Evolutionary conservation across 257 asterid genomes (phyloP), one percentile per base, ranked within the genome.

Genomic region (Solanum tarijense): DNA sequence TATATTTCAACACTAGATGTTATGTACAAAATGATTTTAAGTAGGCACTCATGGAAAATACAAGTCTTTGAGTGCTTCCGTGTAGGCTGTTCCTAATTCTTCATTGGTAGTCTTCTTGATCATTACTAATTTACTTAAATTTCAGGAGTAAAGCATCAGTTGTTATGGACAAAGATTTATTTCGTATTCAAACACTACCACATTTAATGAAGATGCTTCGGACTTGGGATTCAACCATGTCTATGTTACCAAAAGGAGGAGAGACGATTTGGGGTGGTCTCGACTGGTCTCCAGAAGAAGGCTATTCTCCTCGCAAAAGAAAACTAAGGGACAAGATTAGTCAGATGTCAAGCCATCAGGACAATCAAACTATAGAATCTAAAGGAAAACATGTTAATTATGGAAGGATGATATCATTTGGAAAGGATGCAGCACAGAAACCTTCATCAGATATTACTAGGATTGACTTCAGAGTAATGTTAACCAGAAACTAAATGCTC

Each of bases 141-240:
- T 90, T 16, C 91, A 94, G 98, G 93, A 94, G 94, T 48, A 88
- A 92, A 60, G 98, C 97, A 36, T 95, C 98, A 2, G 95, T 92
- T 43, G 98, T 95, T 89, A 89, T 95, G 86, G 95, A 95, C 60
- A 89, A 90, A 90, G 98, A 95, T 90, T 88, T 95, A 79, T 96
- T 96, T 89, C 92, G 91, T 72, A 88, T 96, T 88, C 98, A 95
- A 91, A 96, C 99, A 41, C 90, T 96, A 69, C 98, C 94, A 89
- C 95, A 95, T 89, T 83, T 96, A 75, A 96, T 96, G 99, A 95
- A 83, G 94, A 96, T 96, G 99, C 92, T 98, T 3, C 91, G 99
- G 76, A 95, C 99, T 84, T 96, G 99, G 99, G 98, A 96, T 90
- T 93, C 99, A 39, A 95, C 98, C 60, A 94, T 96, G 98, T 96